Evolutionary conservation across 495 filamentous ascomycete genomes (phyloP).

Genomic region (Xylaria grammica): DNA sequence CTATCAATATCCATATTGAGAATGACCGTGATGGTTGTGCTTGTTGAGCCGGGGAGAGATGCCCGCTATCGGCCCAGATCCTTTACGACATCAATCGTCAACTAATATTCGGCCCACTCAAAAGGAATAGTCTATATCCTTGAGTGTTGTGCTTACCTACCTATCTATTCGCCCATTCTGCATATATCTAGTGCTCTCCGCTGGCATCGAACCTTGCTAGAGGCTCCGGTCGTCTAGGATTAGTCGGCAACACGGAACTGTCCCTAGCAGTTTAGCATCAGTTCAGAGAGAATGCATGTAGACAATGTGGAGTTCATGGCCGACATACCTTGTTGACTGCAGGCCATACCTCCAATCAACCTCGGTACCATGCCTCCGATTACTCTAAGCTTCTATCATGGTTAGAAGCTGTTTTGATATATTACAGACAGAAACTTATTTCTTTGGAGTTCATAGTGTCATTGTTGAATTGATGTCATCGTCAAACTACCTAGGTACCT

Average conservation of each 20-base stretch:
- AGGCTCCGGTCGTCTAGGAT: not conserved
- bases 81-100: not conserved
- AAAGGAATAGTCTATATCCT: not conserved
- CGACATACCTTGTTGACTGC: not conserved
- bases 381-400: not conserved
- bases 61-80: not conserved
- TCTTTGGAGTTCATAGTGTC: not conserved
- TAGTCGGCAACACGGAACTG: not conserved
- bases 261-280: constrained; percentile 2
- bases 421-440: not conserved
- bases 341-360: constrained; percentile 6
- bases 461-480: not conserved
- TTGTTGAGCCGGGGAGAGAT: constrained; percentile 61
- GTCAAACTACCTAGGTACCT: not conserved
- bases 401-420: constrained; percentile 16
- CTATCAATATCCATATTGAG: constrained; percentile 95
- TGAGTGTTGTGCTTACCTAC: not conserved
- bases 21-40: constrained; percentile 89
- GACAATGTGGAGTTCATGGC: constrained; percentile 2
- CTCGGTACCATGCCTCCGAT: not conserved
- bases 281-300: constrained; percentile 18
- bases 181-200: not conserved
- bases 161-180: not conserved
- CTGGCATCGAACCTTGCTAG: not conserved
- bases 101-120: not conserved